Base-by-base conservation (phyloP, 257 asterid genomes). In the Pogostemon cablin region DNA sequence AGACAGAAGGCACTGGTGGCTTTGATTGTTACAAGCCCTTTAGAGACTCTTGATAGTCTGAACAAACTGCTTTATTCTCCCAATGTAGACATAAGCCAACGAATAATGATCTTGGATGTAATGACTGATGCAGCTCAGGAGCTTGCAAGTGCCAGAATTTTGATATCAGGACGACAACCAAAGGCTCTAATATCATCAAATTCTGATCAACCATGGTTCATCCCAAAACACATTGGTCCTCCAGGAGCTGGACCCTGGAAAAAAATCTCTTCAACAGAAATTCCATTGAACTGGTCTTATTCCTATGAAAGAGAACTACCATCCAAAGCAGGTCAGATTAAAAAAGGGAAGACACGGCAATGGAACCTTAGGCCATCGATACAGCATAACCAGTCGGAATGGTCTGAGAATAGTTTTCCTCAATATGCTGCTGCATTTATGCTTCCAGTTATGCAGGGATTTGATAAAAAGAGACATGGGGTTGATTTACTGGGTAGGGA, bases 371-470 rank as follows among this genome's bases (percentile, higher is more conserved):
- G 64, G 47, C 69, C 86, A 53, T 75, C 81, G 44, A 38, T 42
- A 42, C 85, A 74, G 72, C 88, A 72, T 63, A 81, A 69, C 75
- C 85, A 81, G 62, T 46, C 59, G 60, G 87, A 86, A 50, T 63
- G 75, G 78, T 81, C 92, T 75, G 90, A 83, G 71, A 95, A 95
- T 76, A 80, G 54, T 44, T 95, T 95, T 80, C 98, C 95, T 41
- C 90, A 84, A 74, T 88, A 91, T 83, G 96, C 96, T 57, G 96
- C 98, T 2, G 90, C 89, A 40, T 91, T 93, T 78, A 91, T 93
- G 98, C 96, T 93, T 68, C 98, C 97, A 32, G 89, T 88, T 60
- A 93, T 93, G 98, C 84, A 83, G 77, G 96, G 90, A 72, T 87
- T 79, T 73, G 97, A 93, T 79, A 88, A 82, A 84, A 93, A 85